Evolutionary conservation across 129 eudicot genomes (phyloP).

Genomic region (Oenanthe sinensis): DNA sequence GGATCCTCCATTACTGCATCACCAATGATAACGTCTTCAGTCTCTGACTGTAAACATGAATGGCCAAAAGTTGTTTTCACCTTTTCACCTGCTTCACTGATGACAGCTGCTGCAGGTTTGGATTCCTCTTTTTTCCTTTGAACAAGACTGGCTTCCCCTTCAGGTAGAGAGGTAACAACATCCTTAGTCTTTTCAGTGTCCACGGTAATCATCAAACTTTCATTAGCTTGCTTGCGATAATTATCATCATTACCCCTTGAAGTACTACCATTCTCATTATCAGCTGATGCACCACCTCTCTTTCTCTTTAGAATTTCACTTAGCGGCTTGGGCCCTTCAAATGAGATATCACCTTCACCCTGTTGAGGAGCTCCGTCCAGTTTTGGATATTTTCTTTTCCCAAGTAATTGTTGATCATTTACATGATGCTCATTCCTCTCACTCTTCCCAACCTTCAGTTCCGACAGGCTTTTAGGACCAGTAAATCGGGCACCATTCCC

Average conservation of each 20-base stretch:
- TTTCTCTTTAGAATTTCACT: slow-evolving; percentile 86
- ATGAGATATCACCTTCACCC: slow-evolving; percentile 33
- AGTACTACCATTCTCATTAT: slow-evolving; percentile 18
- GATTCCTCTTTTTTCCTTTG: not conserved
- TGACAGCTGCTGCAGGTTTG: not conserved
- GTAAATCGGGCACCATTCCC: slow-evolving; percentile 29
- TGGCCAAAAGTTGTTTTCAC: slow-evolving; percentile 9
- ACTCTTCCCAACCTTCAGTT: slow-evolving; percentile 38
- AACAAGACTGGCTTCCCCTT: not conserved
- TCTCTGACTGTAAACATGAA: slow-evolving; percentile 12
- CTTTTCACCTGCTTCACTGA: slow-evolving; percentile 15
- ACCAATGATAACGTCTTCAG: slow-evolving; percentile 26
- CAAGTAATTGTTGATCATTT: slow-evolving; percentile 30
- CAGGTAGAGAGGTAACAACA: not conserved
- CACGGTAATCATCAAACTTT: slow-evolving; percentile 15
- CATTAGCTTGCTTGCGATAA: slow-evolving; percentile 29
- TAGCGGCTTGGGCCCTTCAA: slow-evolving; percentile 90
- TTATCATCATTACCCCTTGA: slow-evolving; percentile 21
- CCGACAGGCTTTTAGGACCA: slow-evolving; percentile 67
- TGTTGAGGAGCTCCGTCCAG: slow-evolving; percentile 30
- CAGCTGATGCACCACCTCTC: slow-evolving; percentile 33
- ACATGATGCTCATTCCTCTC: slow-evolving; percentile 21
- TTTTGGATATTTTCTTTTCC: slow-evolving; percentile 58
- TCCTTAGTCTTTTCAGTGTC: not conserved
- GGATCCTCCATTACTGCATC: slow-evolving; percentile 39